These are phyloP conservation scores for Nicotiana otophora DNA, from an alignment of 257 asterid genomes.

Conservation along the genomic window DNA sequence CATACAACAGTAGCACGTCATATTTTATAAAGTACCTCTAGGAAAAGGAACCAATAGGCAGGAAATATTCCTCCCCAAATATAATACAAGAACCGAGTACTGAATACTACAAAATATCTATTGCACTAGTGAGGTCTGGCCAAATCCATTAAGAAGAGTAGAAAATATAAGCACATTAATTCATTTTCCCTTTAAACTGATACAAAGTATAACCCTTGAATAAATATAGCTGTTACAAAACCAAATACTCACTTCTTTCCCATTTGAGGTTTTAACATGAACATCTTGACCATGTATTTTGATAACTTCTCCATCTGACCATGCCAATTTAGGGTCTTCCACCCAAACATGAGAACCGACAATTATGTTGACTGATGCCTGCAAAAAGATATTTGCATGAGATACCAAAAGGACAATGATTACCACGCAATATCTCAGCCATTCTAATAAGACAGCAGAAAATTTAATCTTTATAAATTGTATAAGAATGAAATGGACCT, in stretches of 20 bases:
- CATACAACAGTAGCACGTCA: neutral
- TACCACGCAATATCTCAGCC: neutral
- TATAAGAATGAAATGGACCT: neutral
- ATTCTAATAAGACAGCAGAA: neutral
- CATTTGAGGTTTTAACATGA: slow-evolving; percentile 71
- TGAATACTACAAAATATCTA: neutral
- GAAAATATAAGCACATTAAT: neutral
- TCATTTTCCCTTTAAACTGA: neutral
- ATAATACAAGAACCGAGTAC: neutral
- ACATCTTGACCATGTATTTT: slow-evolving; percentile 77
- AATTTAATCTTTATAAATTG: neutral
- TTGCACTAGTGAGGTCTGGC: neutral
- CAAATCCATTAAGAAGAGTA: neutral
- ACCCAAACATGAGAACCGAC: slow-evolving; percentile 97
- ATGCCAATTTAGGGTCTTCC: slow-evolving; percentile 90
- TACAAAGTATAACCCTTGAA: neutral
- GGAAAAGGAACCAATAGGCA: neutral
- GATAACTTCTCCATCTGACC: slow-evolving; percentile 90
- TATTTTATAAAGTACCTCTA: neutral
- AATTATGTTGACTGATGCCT: slow-evolving; percentile 84
- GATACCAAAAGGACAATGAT: slow-evolving; percentile 15
- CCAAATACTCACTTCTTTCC: slow-evolving; percentile 60
- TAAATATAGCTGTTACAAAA: neutral
- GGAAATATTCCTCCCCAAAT: neutral
- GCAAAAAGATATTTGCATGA: slow-evolving; percentile 30